Base-by-base conservation (phyloP, 179 eudicot species). In the Heliamphora pulchella region DNA sequence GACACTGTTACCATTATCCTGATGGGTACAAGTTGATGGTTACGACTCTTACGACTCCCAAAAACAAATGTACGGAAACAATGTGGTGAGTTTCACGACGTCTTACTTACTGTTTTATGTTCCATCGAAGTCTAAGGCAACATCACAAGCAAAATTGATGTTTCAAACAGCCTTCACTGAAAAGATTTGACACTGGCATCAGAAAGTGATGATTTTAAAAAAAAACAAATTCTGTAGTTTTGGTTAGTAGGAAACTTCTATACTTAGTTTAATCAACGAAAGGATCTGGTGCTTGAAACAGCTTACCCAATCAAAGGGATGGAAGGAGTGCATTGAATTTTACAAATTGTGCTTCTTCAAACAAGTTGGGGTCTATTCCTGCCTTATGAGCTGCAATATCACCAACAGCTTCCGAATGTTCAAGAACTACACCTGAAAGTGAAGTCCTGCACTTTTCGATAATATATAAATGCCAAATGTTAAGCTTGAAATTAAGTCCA, bases 331-430 rank as follows among this genome's bases (percentile, higher is more conserved):
- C 54, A 76, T 46, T 66, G 84, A 65, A 91, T 88, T 84, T 88
- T 89, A 54, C 79, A 84, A 22, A 94, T 88, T 85, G 82, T 84
- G 74, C 90, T 81, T 84, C 83, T 88, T 75, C 97, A 54, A 94
- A 91, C 69, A 97, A 91, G 81, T 87, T 81, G 31, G 97, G 98
- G 80, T 93, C 92, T 76, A 94, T 84, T 84, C 97, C 97, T 69
- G 98, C 97, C 80, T 91, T 94, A 77, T 94, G 98, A 84, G 97
- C 98, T 63, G 95, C 97, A 75, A 89, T 75, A 73, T 93, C 94
- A 83, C 98, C 97, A 78, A 93, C 91, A 41, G 97, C 98, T 82
- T 94, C 98, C 97, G 97, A 94, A 80, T 93, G 93, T 93, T 94
- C 8, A 95, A 88, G 79, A 94, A 97, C 82, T 86, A 89, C 17